Conservation (phyloP, 2,329 filamentous ascomycete species). For the Fusarium penzigii region DNA sequence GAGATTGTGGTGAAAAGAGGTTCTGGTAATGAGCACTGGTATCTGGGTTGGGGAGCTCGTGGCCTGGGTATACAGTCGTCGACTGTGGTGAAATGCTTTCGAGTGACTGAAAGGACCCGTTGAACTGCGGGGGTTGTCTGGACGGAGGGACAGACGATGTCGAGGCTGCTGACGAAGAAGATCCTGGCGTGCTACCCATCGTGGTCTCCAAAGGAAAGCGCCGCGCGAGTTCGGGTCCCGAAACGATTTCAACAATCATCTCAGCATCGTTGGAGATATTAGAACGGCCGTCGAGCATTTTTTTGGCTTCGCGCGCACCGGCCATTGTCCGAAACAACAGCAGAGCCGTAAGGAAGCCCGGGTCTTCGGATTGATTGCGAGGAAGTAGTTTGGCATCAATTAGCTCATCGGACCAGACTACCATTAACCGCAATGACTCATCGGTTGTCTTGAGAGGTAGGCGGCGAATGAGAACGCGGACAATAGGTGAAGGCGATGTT, state of each 20-base stretch:
- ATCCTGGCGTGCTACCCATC: conserved; percentile 17
- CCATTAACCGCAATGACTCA: conserved; percentile 56
- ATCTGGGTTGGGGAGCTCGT: conserved; percentile 62
- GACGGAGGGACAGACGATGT: conserved; percentile 39
- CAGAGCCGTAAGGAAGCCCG: conserved; percentile 52
- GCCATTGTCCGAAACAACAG: conserved; percentile 53
- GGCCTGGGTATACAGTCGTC: conserved; percentile 51
- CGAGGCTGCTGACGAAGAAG: conserved; percentile 38
- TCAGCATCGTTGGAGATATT: conserved; percentile 52
- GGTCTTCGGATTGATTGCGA: conserved; percentile 50
- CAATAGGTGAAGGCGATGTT: conserved; percentile 36
- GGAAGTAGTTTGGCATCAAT: conserved; percentile 52
- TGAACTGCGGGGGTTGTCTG: conserved; percentile 61
- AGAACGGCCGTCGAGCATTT: conserved; percentile 57
- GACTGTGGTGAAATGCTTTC: conserved; percentile 64
- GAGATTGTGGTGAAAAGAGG: conserved; percentile 73
- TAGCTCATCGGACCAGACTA: conserved; percentile 59
- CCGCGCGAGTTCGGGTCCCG: conserved; percentile 36
- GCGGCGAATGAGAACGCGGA: conserved; percentile 52
- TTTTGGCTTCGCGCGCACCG: conserved; percentile 59
- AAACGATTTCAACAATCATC: conserved; percentile 60
- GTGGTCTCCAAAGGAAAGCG: conserved; percentile 26
- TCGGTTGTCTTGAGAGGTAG: conserved; percentile 56
- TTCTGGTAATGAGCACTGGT: conserved; percentile 56
- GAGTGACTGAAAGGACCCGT: conserved; percentile 60